phyloP scores from a whole-genome alignment of 208 protist species.

The Kentomonas sorsogonicus region DNA sequence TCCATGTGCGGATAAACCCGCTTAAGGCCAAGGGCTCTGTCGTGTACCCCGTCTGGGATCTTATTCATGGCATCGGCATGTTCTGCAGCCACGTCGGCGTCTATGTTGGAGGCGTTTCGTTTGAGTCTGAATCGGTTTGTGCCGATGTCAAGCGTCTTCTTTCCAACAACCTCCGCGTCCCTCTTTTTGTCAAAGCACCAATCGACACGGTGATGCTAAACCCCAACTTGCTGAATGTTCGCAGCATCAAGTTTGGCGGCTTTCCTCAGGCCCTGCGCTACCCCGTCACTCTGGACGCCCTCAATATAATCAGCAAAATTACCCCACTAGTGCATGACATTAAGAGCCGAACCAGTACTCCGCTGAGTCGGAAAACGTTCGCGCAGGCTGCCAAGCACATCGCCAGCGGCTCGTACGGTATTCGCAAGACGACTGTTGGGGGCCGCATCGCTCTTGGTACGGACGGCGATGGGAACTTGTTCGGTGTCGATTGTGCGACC shows the following conservation, averaged over 20 bases:
- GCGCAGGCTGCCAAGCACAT: conserved; percentile 54
- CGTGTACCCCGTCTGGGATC: conserved; percentile 46
- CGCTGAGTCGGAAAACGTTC: conserved; percentile 57
- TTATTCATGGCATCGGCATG: conserved; percentile 38
- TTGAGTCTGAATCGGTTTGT: conserved; percentile 21
- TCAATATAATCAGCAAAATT: conserved; percentile 17
- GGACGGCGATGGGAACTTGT: conserved; percentile 46
- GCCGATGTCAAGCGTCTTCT: conserved; percentile 21
- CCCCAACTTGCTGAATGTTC: conserved; percentile 29
- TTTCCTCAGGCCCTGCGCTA: conserved; percentile 40
- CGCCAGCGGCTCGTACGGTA: conserved; percentile 40
- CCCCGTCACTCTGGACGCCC: conserved; percentile 22
- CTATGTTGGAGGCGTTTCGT: conserved; percentile 52
- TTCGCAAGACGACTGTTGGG: conserved; percentile 38
- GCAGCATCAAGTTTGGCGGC: conserved; percentile 31
- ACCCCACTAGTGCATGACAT: background rate
- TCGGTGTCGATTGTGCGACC: conserved; percentile 44
- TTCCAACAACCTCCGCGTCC: conserved; percentile 18
- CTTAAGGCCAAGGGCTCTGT: conserved; percentile 5
- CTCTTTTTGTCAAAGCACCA: conserved; percentile 50
- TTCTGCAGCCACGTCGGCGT: conserved; percentile 49
- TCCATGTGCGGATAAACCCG: conserved; percentile 42
- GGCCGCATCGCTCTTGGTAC: conserved; percentile 44
- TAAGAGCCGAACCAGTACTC: background rate
- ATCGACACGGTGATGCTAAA: conserved; percentile 30